phyloP scores from a whole-genome alignment of 352 stramenopile species.

The Pythium sp. region DNA sequence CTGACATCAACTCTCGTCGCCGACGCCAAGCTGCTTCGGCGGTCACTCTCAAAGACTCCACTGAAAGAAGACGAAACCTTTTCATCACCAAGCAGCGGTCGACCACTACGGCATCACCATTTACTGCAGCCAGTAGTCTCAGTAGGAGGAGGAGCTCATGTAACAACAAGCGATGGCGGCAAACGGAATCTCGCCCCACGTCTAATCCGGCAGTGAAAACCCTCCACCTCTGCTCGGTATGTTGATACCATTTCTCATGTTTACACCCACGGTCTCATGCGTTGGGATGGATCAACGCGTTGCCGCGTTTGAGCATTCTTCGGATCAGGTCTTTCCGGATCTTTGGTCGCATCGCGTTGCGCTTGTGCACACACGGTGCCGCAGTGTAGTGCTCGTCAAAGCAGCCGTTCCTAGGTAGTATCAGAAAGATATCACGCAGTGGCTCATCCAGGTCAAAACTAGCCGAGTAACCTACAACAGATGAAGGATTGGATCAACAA shows the following conservation, averaged over 20 bases:
- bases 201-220: neutral
- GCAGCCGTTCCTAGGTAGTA: slow-evolving; percentile 33
- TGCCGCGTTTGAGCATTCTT: slow-evolving; percentile 33
- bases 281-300: slow-evolving; percentile 42
- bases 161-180: neutral
- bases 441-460: too few species aligned
- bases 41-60: neutral
- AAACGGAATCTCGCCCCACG: neutral
- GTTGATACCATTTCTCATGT: too few species aligned
- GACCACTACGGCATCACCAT: neutral
- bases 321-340: slow-evolving; percentile 28
- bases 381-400: slow-evolving; percentile 51
- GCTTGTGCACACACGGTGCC: slow-evolving; percentile 36
- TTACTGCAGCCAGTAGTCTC: neutral
- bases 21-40: slow-evolving; percentile 2
- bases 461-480: too few species aligned
- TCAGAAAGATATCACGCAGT: too few species aligned
- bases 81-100: neutral
- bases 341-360: slow-evolving; percentile 20
- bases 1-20: too few species aligned
- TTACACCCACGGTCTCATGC: too few species aligned
- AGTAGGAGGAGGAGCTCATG: neutral
- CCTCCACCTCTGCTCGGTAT: too few species aligned
- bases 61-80: neutral
- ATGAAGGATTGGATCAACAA: too few species aligned